Conservation (phyloP, 495 filamentous ascomycete genomes). For the Tuber borchii region DNA sequence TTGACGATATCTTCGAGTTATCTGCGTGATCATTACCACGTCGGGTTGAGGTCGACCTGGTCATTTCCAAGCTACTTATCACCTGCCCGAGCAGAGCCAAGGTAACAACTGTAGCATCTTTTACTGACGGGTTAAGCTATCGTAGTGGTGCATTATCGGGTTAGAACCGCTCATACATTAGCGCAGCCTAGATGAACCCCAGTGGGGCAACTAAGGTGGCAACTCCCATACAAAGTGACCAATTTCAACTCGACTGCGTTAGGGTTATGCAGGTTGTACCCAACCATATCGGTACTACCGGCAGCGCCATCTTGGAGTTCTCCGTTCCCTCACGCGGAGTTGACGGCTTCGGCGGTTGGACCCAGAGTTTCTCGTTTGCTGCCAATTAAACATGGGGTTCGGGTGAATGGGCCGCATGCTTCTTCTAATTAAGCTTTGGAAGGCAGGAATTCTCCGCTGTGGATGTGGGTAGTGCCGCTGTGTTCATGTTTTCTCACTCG, state of each 20-base stretch:
- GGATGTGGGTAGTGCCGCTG: background rate
- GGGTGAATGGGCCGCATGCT: background rate
- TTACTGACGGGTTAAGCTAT: background rate
- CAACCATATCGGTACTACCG: background rate
- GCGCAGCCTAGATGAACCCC: too few species aligned
- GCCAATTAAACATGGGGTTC: background rate
- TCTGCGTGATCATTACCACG: background rate
- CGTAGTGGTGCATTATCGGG: background rate
- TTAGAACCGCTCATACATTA: background rate
- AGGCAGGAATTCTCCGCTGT: background rate
- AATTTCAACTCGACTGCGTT: too few species aligned
- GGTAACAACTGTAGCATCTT: background rate
- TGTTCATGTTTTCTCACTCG: background rate
- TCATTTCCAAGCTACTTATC: background rate
- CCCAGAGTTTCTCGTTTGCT: background rate
- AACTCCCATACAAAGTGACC: too few species aligned
- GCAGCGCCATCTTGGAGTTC: background rate
- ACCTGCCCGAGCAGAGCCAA: background rate
- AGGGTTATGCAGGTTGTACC: background rate
- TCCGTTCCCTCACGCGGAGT: background rate
- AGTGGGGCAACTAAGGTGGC: too few species aligned
- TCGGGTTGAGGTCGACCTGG: background rate
- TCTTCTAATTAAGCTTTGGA: background rate
- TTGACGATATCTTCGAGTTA: background rate
- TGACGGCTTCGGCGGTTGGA: background rate